Evolutionary conservation across 2,329 filamentous ascomycete species (phyloP).

Genomic region (Thielaviopsis euricoi): DNA sequence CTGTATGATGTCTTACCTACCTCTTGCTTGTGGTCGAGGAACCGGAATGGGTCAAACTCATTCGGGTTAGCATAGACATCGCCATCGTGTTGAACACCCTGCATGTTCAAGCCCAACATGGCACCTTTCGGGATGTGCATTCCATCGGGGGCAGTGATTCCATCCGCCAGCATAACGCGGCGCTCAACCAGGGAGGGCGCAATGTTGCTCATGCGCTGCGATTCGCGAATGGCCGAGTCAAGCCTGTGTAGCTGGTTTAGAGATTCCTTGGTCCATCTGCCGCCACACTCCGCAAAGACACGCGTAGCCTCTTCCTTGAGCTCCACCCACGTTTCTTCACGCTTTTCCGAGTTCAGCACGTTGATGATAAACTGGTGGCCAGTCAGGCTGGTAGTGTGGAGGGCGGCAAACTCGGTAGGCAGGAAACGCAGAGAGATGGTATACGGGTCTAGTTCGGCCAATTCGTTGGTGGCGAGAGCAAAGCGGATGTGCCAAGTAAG

Average conservation of each 20-base stretch:
- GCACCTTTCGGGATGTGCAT: constrained; percentile 28
- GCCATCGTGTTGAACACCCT: constrained; percentile 29
- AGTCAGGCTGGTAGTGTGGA: constrained; percentile 40
- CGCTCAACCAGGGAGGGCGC: constrained; percentile 28
- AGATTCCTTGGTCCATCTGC: constrained; percentile 28
- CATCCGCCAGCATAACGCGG: constrained; percentile 25
- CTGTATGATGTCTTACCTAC: constrained; percentile 15
- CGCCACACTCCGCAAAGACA: constrained; percentile 16
- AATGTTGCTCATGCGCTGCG: constrained; percentile 32
- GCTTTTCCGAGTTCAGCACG: constrained; percentile 24
- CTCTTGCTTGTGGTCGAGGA: constrained; percentile 25
- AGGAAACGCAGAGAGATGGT: constrained; percentile 35
- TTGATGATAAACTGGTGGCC: constrained; percentile 31
- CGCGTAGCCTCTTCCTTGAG: constrained; percentile 27
- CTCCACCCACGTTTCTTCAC: constrained; percentile 20
- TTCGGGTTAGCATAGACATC: constrained; percentile 26
- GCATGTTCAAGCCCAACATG: constrained; percentile 26
- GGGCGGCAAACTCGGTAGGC: constrained; percentile 40
- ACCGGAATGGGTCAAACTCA: constrained; percentile 33
- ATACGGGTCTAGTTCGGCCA: constrained; percentile 27
- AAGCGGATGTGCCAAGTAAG: constrained; percentile 40
- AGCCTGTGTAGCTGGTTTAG: constrained; percentile 27
- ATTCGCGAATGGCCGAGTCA: constrained; percentile 37
- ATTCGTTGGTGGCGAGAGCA: constrained; percentile 27
- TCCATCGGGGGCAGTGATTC: constrained; percentile 24